Percentiles rank a stretch among this genome's conserved stretches.
These are phyloP conservation scores for Ophiorrhiza pumila DNA, from an alignment of 257 asterid species.

Conservation along the genomic window DNA sequence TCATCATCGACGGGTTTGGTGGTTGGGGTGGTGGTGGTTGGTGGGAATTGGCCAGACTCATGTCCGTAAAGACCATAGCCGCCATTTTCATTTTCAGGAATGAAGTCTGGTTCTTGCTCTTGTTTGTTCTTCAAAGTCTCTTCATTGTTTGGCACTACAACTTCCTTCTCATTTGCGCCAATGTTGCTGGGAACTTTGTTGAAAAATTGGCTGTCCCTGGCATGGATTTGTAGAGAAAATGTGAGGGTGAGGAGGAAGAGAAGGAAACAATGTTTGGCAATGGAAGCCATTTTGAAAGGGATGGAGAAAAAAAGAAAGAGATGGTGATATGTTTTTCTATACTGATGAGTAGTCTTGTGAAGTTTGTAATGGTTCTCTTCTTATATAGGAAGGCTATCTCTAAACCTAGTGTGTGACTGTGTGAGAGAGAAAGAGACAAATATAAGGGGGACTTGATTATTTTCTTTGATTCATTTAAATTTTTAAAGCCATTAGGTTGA, in stretches of 20 bases:
- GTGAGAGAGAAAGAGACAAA: conserved; percentile 9
- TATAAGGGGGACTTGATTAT: conserved; percentile 10
- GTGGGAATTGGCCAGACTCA: conserved; percentile 61
- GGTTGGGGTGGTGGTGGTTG: conserved; percentile 38
- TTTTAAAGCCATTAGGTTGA: conserved; percentile 44
- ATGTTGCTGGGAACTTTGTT: conserved; percentile 56
- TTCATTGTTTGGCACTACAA: conserved; percentile 22
- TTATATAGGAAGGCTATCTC: conserved; percentile 40
- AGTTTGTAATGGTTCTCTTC: conserved; percentile 21
- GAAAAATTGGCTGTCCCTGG: conserved; percentile 78
- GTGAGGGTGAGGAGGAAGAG: conserved; percentile 46
- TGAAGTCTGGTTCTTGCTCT: conserved; percentile 50
- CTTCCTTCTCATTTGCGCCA: conserved; percentile 9
- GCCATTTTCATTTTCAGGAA: conserved; percentile 50
- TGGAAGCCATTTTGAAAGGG: conserved; percentile 42
- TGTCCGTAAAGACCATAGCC: conserved; percentile 78
- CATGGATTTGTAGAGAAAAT: conserved; percentile 40
- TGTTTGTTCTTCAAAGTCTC: conserved; percentile 22
- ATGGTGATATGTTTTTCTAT: conserved; percentile 1
- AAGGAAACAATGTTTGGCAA: conserved; percentile 39
- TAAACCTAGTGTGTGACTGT: background rate
- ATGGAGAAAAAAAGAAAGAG: conserved; percentile 7
- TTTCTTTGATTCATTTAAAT: conserved; percentile 6
- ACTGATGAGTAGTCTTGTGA: conserved; percentile 14
- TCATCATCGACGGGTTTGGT: conserved; percentile 10